These are phyloP conservation scores for Hypoxylon sp. DNA, from an alignment of 2,329 filamentous ascomycete genomes.

Conservation along the genomic window DNA sequence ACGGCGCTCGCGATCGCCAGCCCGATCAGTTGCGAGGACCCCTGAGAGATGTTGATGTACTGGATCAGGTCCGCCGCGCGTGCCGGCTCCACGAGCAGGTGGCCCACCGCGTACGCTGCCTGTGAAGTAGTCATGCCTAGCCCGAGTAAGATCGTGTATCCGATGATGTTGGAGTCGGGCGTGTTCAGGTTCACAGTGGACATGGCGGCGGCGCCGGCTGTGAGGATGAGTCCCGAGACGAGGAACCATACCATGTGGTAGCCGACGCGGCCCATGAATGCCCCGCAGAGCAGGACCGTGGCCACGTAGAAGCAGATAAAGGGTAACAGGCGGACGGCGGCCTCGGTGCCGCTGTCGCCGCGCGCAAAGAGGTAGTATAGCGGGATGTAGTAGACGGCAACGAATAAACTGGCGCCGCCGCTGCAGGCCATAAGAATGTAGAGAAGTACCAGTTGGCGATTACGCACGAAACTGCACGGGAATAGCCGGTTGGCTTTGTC, in stretches of 20 bases:
- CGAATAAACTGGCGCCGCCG: conserved; percentile 55
- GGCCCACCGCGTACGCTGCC: conserved; percentile 34
- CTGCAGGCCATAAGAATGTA: conserved; percentile 57
- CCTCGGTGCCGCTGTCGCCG: conserved; percentile 58
- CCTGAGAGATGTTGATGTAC: conserved; percentile 43
- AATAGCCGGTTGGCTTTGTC: conserved; percentile 60
- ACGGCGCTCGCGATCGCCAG: conserved; percentile 40
- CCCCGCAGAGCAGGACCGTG: conserved; percentile 32
- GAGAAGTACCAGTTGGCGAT: conserved; percentile 59
- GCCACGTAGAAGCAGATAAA: conserved; percentile 45
- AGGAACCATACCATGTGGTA: conserved; percentile 36
- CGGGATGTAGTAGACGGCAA: conserved; percentile 66
- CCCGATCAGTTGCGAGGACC: conserved; percentile 34
- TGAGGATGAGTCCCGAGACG: conserved; percentile 25
- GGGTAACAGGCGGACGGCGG: conserved; percentile 60
- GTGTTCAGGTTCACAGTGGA: conserved; percentile 26
- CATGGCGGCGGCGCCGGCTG: conserved; percentile 32
- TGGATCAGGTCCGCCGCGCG: conserved; percentile 36
- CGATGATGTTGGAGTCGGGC: conserved; percentile 34
- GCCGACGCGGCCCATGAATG: conserved; percentile 15
- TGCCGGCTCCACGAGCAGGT: conserved; percentile 17
- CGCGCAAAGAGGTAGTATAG: conserved; percentile 66
- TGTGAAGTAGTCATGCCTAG: conserved; percentile 37
- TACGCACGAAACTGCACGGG: conserved; percentile 61
- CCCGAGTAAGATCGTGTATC: conserved; percentile 38